Evolutionary conservation across 306 rosid genomes (phyloP).

Genomic region (Glycine soja): DNA sequence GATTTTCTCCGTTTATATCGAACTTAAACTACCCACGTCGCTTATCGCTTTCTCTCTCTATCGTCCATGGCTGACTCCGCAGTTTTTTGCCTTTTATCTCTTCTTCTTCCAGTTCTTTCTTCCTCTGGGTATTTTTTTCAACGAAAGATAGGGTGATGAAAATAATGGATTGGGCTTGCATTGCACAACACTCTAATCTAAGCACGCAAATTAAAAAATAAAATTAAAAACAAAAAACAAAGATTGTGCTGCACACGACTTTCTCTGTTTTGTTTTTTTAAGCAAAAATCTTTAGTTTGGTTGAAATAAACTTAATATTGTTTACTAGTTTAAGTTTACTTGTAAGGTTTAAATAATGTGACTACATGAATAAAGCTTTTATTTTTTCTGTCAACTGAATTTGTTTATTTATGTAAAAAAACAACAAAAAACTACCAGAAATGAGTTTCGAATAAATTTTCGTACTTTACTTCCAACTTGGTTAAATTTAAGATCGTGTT

Average conservation of each 20-base stretch:
- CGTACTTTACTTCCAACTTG: background rate
- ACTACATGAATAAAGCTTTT: too few species aligned
- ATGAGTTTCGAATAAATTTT: background rate
- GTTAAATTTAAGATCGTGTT: background rate
- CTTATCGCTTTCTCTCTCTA: background rate
- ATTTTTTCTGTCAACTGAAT: background rate
- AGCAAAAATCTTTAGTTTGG: background rate
- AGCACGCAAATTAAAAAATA: background rate
- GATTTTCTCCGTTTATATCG: slow-evolving; percentile 28
- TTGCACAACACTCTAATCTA: background rate
- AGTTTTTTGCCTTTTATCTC: background rate
- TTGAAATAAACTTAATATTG: too few species aligned
- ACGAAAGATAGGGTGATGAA: background rate
- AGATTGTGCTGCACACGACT: background rate
- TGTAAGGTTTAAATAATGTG: too few species aligned
- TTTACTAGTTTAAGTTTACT: too few species aligned
- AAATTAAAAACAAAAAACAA: background rate
- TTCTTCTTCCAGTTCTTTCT: background rate
- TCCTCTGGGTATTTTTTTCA: background rate
- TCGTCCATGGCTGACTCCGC: slow-evolving; percentile 8
- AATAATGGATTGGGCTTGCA: slow-evolving; percentile 9
- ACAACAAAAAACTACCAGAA: background rate
- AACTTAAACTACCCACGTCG: slow-evolving; percentile 16
- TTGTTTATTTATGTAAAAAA: background rate
- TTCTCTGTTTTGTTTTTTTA: background rate